These are phyloP conservation scores for Calocybe indica DNA, from an alignment of 768 basidiomycete genomes.

Conservation along the genomic window DNA sequence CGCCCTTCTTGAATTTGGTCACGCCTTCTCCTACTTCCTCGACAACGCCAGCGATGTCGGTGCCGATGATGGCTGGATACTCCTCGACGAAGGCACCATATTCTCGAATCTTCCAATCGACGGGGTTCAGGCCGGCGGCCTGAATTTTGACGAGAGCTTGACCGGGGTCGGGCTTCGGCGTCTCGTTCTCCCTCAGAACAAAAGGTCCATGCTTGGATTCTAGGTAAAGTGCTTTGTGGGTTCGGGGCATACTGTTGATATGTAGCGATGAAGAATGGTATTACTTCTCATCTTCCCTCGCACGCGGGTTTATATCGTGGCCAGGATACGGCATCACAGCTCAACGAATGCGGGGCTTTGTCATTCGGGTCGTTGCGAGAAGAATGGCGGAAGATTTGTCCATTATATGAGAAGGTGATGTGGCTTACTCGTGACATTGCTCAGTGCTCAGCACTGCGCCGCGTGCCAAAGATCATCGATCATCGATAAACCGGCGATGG, in stretches of 20 bases:
- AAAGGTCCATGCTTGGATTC: not conserved
- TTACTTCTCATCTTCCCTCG: too few species aligned
- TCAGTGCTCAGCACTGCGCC: too few species aligned
- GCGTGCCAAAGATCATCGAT: too few species aligned
- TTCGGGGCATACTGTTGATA: not conserved
- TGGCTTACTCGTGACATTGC: too few species aligned
- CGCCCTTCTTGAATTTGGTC: not conserved
- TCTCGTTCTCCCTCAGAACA: not conserved
- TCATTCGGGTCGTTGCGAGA: too few species aligned
- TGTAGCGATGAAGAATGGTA: too few species aligned
- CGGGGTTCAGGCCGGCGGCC: slow-evolving; percentile 14
- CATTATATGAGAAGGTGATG: too few species aligned
- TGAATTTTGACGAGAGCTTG: slow-evolving; percentile 15
- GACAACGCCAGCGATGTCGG: slow-evolving; percentile 1
- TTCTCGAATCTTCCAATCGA: slow-evolving; percentile 10
- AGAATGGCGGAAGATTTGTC: too few species aligned
- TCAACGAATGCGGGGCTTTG: too few species aligned
- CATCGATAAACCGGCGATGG: too few species aligned
- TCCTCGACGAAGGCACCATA: not conserved
- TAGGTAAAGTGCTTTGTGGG: not conserved
- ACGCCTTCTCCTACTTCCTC: not conserved
- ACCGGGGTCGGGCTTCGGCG: slow-evolving; percentile 7
- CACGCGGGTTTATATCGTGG: too few species aligned
- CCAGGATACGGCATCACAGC: too few species aligned
- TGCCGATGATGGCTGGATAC: not conserved